These are phyloP conservation scores for Suillus subalutaceus DNA, from an alignment of 768 basidiomycete species.

Conservation along the genomic window DNA sequence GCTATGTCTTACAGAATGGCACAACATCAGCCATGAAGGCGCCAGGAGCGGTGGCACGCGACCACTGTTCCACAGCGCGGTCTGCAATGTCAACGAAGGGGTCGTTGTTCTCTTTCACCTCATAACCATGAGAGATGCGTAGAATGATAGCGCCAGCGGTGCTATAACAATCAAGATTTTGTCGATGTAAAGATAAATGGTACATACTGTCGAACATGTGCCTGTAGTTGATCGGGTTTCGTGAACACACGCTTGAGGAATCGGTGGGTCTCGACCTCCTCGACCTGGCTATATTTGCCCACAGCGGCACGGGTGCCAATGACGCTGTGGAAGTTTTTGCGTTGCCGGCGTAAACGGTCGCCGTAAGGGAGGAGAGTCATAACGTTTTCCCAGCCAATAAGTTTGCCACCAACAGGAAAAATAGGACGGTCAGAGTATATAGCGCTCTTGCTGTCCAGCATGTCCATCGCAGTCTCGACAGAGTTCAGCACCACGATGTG, in stretches of 20 bases:
- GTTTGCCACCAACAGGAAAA: conserved; percentile 41
- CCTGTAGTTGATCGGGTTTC: conserved; percentile 38
- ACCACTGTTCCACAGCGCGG: conserved; percentile 54
- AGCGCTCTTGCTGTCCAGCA: conserved; percentile 68
- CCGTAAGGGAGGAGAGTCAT: conserved; percentile 43
- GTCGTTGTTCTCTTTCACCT: conserved; percentile 54
- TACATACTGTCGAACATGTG: conserved; percentile 44
- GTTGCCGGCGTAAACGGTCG: conserved; percentile 43
- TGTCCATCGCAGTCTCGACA: conserved; percentile 49
- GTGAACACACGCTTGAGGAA: conserved; percentile 45
- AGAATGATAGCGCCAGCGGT: conserved; percentile 57
- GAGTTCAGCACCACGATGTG: conserved; percentile 59
- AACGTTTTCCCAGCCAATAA: conserved; percentile 35
- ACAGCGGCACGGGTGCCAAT: conserved; percentile 44
- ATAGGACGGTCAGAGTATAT: conserved; percentile 68
- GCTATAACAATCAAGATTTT: conserved; percentile 26
- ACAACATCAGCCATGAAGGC: conserved; percentile 54
- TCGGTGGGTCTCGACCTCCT: conserved; percentile 44
- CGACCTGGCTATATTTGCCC: conserved; percentile 33
- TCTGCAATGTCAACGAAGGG: conserved; percentile 56
- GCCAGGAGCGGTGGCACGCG: conserved; percentile 49
- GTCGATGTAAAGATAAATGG: neutral
- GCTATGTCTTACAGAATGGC: conserved; percentile 38
- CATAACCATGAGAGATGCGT: conserved; percentile 56
- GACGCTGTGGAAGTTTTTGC: conserved; percentile 42